Evolutionary conservation across 2,329 filamentous ascomycete species (phyloP).

Genomic region (Claviceps arundinis): DNA sequence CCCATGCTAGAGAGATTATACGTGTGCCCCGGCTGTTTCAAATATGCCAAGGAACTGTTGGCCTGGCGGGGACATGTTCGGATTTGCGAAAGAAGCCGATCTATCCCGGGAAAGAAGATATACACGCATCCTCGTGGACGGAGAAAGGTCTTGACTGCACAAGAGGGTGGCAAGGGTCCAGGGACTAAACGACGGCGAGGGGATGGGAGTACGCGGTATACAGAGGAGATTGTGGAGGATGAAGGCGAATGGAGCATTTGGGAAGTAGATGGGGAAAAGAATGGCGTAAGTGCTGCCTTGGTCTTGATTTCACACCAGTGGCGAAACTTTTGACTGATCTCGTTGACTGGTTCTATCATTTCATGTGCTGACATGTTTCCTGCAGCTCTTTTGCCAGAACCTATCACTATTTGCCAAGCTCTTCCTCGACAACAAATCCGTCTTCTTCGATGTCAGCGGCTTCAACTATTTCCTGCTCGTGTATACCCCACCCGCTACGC

Average conservation of each 20-base stretch:
- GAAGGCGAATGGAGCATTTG: slow-evolving; percentile 74
- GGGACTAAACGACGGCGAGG: slow-evolving; percentile 25
- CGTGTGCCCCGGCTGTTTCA: slow-evolving; percentile 88
- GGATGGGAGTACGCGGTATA: slow-evolving; percentile 22
- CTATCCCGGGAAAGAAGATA: slow-evolving; percentile 55
- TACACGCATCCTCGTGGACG: slow-evolving; percentile 48
- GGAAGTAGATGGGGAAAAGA: slow-evolving; percentile 81
- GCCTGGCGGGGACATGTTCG: slow-evolving; percentile 45
- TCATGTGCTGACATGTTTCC: not conserved
- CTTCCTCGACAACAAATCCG: slow-evolving; percentile 94
- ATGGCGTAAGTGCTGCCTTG: slow-evolving; percentile 43
- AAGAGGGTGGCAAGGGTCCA: slow-evolving; percentile 17
- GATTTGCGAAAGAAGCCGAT: slow-evolving; percentile 37
- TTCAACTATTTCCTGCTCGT: slow-evolving; percentile 93
- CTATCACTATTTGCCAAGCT: slow-evolving; percentile 92
- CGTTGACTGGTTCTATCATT: not conserved
- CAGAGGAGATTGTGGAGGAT: slow-evolving; percentile 34
- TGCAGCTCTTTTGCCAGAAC: slow-evolving; percentile 78
- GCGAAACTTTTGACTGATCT: no score
- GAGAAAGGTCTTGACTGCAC: slow-evolving; percentile 25
- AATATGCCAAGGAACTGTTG: slow-evolving; percentile 59
- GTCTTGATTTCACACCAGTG: no score
- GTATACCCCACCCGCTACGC: slow-evolving; percentile 39
- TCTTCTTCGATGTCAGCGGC: slow-evolving; percentile 90
- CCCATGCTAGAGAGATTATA: slow-evolving; percentile 56